These are phyloP conservation scores for Dactylellina sp. DNA, from an alignment of 2,329 filamentous ascomycete genomes.

Conservation along the genomic window DNA sequence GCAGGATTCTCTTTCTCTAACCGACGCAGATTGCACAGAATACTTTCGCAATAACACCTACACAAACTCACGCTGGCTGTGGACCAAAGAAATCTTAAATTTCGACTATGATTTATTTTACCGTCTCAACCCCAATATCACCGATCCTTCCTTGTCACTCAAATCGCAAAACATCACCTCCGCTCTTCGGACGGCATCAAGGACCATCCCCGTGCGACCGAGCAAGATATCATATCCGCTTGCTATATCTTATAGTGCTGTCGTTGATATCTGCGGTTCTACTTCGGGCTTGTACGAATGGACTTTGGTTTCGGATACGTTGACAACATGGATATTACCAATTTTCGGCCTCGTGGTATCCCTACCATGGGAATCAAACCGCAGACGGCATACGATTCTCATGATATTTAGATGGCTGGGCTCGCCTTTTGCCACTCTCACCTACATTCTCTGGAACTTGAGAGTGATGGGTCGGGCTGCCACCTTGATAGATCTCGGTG, in stretches of 20 bases:
- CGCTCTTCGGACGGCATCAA: constrained; percentile 11
- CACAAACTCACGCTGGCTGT: constrained; percentile 43
- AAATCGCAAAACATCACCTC: constrained; percentile 20
- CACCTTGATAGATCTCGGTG: constrained; percentile 60
- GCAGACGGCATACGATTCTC: constrained; percentile 55
- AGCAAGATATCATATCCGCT: constrained; percentile 32
- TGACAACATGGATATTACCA: constrained; percentile 60
- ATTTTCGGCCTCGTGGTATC: constrained; percentile 59
- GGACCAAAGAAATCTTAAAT: constrained; percentile 35
- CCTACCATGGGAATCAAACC: constrained; percentile 60
- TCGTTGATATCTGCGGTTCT: constrained; percentile 48
- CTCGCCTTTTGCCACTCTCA: constrained; percentile 60
- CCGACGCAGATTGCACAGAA: constrained; percentile 35
- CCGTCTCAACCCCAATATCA: constrained; percentile 13
- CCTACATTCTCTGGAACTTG: constrained; percentile 62
- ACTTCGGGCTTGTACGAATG: constrained; percentile 58
- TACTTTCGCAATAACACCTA: constrained; percentile 33
- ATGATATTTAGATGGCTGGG: constrained; percentile 61
- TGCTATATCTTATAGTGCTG: constrained; percentile 21
- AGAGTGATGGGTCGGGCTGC: constrained; percentile 62
- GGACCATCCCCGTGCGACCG: neutral
- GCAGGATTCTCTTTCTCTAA: constrained; percentile 19
- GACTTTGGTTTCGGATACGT: constrained; percentile 57
- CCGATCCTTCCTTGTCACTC: neutral
- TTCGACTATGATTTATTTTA: constrained; percentile 48